Percentiles rank a stretch among this genome's conserved stretches.
Conservation (phyloP, 192 early-diverging fungal species). For the Gigaspora rosea region DNA sequence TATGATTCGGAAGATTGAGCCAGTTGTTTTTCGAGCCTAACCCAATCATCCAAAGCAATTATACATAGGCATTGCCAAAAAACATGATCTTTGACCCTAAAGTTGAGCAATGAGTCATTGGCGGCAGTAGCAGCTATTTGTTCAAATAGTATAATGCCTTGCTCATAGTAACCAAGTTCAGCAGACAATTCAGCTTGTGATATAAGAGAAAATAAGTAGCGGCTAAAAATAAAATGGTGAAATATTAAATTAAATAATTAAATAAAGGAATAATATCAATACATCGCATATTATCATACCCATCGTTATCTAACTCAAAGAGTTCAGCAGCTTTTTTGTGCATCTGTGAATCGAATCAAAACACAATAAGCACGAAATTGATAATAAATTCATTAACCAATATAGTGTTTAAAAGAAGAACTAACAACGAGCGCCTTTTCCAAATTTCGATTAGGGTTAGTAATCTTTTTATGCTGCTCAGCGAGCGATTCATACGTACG, state of each 20-base stretch:
- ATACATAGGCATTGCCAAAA: constrained; percentile 27
- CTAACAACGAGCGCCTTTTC: constrained; percentile 38
- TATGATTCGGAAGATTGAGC: background rate
- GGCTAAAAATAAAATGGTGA: background rate
- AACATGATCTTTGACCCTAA: constrained; percentile 7
- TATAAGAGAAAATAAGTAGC: constrained; percentile 26
- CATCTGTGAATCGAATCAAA: too few species aligned
- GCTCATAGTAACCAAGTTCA: constrained; percentile 27
- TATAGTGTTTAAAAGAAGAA: constrained; percentile 35
- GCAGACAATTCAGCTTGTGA: constrained; percentile 30
- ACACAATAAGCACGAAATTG: constrained; percentile 19
- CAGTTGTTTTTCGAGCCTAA: constrained; percentile 23
- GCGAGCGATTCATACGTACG: constrained; percentile 12
- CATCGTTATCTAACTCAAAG: too few species aligned
- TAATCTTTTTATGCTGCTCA: constrained; percentile 5
- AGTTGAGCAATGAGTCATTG: constrained; percentile 12
- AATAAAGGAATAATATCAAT: too few species aligned
- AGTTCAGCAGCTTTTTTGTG: too few species aligned
- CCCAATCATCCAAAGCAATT: constrained; percentile 22
- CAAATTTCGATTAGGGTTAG: constrained; percentile 15
- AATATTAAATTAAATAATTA: too few species aligned
- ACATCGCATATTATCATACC: too few species aligned
- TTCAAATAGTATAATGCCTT: constrained; percentile 23
- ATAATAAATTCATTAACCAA: constrained; percentile 29
- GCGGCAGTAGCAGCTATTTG: background rate